A percentile compares a stretch with the other conserved stretches of the same genome.
Evolutionary conservation across 495 filamentous ascomycete species (phyloP).

Genomic region (Clavariopsis aquatica): DNA sequence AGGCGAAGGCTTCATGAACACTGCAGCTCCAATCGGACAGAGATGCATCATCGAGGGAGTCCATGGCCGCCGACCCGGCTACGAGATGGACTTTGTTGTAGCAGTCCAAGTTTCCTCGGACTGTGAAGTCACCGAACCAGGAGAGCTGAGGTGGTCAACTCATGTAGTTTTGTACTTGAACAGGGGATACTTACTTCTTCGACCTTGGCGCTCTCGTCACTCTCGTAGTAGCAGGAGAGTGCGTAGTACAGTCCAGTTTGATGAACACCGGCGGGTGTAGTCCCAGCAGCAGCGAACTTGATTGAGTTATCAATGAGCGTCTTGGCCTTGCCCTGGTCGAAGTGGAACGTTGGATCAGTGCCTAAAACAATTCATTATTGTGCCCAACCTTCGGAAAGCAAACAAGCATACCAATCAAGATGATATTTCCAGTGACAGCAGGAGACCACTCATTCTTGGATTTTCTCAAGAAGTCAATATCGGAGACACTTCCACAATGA

Average conservation of each 20-base stretch:
- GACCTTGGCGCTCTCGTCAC: constrained; percentile 43
- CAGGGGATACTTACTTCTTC: constrained; percentile 26
- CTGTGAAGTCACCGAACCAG: constrained; percentile 45
- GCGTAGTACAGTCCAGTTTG: constrained; percentile 49
- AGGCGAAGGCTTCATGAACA: constrained; percentile 53
- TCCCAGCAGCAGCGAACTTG: constrained; percentile 44
- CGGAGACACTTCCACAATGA: constrained; percentile 12
- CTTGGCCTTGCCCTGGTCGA: constrained; percentile 34
- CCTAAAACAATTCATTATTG: constrained; percentile 20
- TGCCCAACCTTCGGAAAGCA: neutral
- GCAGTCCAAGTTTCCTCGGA: constrained; percentile 36
- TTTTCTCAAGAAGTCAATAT: constrained; percentile 34
- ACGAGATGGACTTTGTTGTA: constrained; percentile 53
- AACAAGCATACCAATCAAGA: constrained; percentile 42
- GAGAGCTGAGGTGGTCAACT: constrained; percentile 41
- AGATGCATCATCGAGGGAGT: constrained; percentile 46
- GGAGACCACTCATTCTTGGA: constrained; percentile 46
- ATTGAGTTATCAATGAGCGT: constrained; percentile 49
- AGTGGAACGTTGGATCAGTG: constrained; percentile 46
- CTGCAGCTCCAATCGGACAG: constrained; percentile 54
- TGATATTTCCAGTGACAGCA: constrained; percentile 47
- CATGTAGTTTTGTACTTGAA: neutral
- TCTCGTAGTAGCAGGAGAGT: constrained; percentile 44
- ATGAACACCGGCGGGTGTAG: constrained; percentile 16
- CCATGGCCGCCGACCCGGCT: constrained; percentile 47